phyloP scores from a whole-genome alignment of 805 yeast genomes.

The Wickerhamiella galacta region DNA sequence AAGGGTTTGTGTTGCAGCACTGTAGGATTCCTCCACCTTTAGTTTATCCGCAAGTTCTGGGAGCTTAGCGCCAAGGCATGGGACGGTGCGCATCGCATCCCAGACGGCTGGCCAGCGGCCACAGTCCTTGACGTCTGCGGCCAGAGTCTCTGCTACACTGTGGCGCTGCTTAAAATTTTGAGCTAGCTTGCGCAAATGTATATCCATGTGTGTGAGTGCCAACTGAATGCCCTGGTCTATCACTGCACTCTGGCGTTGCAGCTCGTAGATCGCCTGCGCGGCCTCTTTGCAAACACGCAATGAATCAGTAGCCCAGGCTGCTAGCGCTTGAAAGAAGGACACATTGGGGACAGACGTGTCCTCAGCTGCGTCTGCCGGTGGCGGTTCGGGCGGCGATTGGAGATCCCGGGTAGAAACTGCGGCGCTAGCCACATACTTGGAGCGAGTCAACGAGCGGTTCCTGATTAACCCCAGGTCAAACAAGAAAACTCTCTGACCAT shows the following conservation, averaged over 20 bases:
- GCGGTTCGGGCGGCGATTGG: not conserved
- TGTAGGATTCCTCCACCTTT: slow-evolving; percentile 1
- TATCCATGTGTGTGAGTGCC: slow-evolving; percentile 6
- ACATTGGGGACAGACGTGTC: too few relatives aligned
- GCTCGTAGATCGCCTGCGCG: too few relatives aligned
- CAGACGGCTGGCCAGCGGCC: slow-evolving; percentile 10
- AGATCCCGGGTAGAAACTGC: not conserved
- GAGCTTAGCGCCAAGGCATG: slow-evolving; percentile 9
- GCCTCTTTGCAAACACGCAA: not conserved
- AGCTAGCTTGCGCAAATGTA: slow-evolving; percentile 1
- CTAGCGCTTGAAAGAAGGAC: too few relatives aligned
- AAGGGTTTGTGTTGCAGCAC: slow-evolving; percentile 1
- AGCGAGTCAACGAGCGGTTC: not conserved
- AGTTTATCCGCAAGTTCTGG: slow-evolving; percentile 12
- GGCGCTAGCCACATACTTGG: not conserved
- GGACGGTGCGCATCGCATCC: slow-evolving; percentile 7
- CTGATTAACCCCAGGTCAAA: slow-evolving; percentile 14
- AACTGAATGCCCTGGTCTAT: slow-evolving; percentile 4
- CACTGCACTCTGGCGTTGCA: not conserved
- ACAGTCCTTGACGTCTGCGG: slow-evolving; percentile 11
- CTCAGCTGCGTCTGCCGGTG: too few relatives aligned
- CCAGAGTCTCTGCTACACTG: slow-evolving; percentile 2
- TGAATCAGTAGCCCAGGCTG: not conserved
- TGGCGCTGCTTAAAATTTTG: slow-evolving; percentile 3
- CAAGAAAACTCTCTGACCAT: slow-evolving; percentile 15